Base-by-base conservation (phyloP, 2,329 filamentous ascomycete species). In the Aspergillus hiratsukae region DNA sequence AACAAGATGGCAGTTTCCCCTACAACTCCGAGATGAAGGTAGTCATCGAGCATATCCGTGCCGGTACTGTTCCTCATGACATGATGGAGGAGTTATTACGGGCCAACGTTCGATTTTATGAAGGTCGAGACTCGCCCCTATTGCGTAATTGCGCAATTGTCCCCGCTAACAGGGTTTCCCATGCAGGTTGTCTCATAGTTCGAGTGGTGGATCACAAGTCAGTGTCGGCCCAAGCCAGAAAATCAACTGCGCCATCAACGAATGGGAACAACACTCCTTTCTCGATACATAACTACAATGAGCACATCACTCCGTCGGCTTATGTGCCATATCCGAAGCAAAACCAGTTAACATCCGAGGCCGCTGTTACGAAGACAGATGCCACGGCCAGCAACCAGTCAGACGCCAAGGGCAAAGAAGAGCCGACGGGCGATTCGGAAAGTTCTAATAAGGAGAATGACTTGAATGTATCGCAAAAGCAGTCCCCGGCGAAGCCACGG, bases 1-100 rank as follows among this genome's bases (percentile, higher is more conserved):
- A 91, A 66, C 93, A 97, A 74, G 91, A 96, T 72, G 90, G 92
- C 68, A 93, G 89, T 69, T 97, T 96, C 66, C 83, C 85, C 4
- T 97, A 97, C 74, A 90, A 90, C 66, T 96, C 91, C 21, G 91
- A 94, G 25, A 97, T 97, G 92, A 86, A 83, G 65, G 75, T 90
- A 64, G 79, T 90, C 51, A 79, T 97, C 40, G 86, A 95, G 63
- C 91, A 96, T 72, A 74, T 97, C 48, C 83, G 83, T 62, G 79
- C 78, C 45, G 84, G 88, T 55, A 96, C 90, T 0, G 80, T 99
- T 37, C 94, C 94, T 1, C 91, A 97, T 73, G 91, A 97, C 64
- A 85, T 97, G 70, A 77, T 97, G 10, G 85, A 88, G 49, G 88
- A 93, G 63, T 84, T 99, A 54, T 81, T 86, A 28, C 81, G 85